These are phyloP conservation scores for Leishmania guyanensis DNA, from an alignment of 208 protist genomes.

Conservation along the genomic window DNA sequence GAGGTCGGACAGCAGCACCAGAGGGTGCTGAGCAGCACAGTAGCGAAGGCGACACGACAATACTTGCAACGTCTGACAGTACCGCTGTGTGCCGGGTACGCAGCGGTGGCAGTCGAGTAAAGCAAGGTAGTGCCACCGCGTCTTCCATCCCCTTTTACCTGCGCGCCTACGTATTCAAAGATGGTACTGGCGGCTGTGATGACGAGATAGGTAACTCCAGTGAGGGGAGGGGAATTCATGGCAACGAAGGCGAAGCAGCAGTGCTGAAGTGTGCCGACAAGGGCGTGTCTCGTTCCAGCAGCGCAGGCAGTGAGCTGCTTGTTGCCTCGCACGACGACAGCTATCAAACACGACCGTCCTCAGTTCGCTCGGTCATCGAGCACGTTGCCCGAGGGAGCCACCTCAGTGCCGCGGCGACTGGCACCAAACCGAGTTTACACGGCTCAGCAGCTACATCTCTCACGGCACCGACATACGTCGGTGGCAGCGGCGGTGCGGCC, in stretches of 20 bases:
- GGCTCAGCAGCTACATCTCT: neutral
- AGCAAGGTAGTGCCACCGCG: neutral
- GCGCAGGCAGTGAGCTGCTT: slow-evolving; percentile 12
- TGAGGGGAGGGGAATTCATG: neutral
- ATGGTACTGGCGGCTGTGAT: neutral
- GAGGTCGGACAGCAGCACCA: neutral
- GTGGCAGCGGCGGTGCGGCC: neutral
- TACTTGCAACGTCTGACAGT: neutral
- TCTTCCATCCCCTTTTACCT: slow-evolving; percentile 24
- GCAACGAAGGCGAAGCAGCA: neutral
- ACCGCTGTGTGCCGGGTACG: neutral
- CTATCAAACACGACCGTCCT: neutral
- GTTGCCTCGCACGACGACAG: slow-evolving; percentile 4
- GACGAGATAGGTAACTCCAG: neutral
- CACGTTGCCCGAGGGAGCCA: neutral
- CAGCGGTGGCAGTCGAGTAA: neutral
- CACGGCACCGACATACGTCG: neutral
- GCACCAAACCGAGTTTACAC: neutral
- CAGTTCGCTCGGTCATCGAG: neutral
- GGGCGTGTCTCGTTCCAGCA: slow-evolving; percentile 13
- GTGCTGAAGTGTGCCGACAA: neutral
- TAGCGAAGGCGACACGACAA: neutral
- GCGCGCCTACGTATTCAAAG: slow-evolving; percentile 25
- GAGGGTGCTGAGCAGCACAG: neutral
- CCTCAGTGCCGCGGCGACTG: neutral